phyloP scores from a whole-genome alignment of 306 rosid species.

The Pachyrhizus erosus region DNA sequence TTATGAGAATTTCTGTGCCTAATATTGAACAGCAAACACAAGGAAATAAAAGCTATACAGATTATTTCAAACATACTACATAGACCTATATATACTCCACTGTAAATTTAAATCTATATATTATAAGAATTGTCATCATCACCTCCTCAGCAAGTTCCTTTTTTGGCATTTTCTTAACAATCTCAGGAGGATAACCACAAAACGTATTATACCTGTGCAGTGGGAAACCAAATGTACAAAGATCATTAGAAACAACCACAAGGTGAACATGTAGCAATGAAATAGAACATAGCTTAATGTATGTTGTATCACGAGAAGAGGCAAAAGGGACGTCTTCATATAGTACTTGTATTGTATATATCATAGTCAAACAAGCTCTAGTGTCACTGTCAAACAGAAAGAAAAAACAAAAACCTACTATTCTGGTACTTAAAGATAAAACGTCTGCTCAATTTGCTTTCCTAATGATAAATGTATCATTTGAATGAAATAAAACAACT shows the following conservation, averaged over 20 bases:
- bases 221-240: constrained; percentile 43
- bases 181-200: constrained; percentile 95
- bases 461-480: neutral
- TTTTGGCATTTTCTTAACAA: constrained; percentile 99
- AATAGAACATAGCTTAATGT: constrained; percentile 21
- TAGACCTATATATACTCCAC: neutral
- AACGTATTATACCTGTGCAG: constrained; percentile 89
- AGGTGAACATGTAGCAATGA: constrained; percentile 7
- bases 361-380: constrained; percentile 4
- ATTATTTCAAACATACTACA: constrained; percentile 3
- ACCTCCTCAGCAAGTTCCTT: constrained; percentile 99
- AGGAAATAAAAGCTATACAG: constrained; percentile 19
- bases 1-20: neutral
- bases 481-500: neutral
- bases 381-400: neutral
- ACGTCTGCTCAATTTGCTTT: constrained; percentile 18
- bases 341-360: neutral
- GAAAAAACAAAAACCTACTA: neutral
- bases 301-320: constrained; percentile 8
- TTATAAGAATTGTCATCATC: constrained; percentile 39
- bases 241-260: constrained; percentile 38
- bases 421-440: neutral
- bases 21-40: constrained; percentile 6
- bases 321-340: neutral
- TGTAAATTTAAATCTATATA: constrained; percentile 9